A percentile compares a stretch with the other conserved stretches of the same genome.
phyloP scores from a whole-genome alignment of 352 stramenopile species.

The Discostella stelligera region DNA sequence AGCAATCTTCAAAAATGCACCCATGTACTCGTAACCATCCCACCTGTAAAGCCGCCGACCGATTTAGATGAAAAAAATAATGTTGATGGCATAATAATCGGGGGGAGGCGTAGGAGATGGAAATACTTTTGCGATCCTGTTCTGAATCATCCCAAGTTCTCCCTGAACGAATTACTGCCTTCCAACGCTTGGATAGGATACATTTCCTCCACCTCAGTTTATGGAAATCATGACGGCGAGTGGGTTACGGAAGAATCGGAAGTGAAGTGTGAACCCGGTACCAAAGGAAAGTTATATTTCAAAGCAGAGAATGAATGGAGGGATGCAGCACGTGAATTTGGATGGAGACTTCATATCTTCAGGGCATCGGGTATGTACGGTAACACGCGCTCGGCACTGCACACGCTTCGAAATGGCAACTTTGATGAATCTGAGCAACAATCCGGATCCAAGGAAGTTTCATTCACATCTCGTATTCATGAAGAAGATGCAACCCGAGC shows the following conservation, averaged over 20 bases:
- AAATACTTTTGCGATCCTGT: conserved; percentile 42
- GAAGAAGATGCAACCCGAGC: conserved; percentile 54
- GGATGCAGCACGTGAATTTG: conserved; percentile 9
- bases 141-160: conserved; percentile 34
- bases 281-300: conserved; percentile 48
- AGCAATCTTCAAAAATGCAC: conserved; percentile 35
- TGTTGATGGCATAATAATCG: conserved; percentile 21
- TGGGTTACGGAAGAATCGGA: conserved; percentile 70
- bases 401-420: conserved; percentile 54
- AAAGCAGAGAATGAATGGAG: conserved; percentile 48
- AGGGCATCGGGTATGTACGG: conserved; percentile 74
- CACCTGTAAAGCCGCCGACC: conserved; percentile 26
- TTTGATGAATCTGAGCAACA: background rate
- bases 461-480: conserved; percentile 68
- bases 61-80: conserved; percentile 14
- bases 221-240: conserved; percentile 70
- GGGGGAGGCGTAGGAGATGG: conserved; percentile 25
- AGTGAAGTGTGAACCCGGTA: conserved; percentile 34
- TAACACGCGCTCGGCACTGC: conserved; percentile 57
- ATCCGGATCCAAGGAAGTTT: conserved; percentile 17
- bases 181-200: conserved; percentile 52
- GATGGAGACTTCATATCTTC: conserved; percentile 60
- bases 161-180: conserved; percentile 19
- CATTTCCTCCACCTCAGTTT: conserved; percentile 70
- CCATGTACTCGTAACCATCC: conserved; percentile 63